Base-by-base conservation (phyloP, 257 asterid genomes). In the Solanum chmielewskii region DNA sequence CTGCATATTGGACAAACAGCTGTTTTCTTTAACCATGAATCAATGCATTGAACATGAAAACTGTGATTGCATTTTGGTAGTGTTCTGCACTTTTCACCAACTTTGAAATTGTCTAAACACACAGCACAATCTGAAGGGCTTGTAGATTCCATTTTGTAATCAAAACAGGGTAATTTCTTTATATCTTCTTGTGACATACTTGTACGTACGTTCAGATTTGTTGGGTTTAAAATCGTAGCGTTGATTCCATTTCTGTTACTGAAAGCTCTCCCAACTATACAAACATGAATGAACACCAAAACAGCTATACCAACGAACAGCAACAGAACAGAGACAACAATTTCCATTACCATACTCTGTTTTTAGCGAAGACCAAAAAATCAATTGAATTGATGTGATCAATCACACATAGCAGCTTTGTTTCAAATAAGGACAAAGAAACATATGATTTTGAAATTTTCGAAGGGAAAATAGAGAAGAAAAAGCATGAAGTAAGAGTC, bases 1-100 rank as follows among this genome's bases (percentile, higher is more conserved):
- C 98, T 92, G 41, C 98, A 95, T 4, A 94, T 85, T 35, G 98
- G 98, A 68, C 98, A 95, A 70, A 90, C 92, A 47, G 87, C 97
- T 47, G 94, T 89, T 74, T 91, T 89, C 87, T 87, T 9, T 44
- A 95, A 90, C 98, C 98, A 95, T 7, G 91, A 89, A 90, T 94
- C 98, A 52, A 95, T 91, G 71, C 98, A 95, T 9, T 88, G 91
- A 59, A 86, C 93, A 90, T 95, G 98, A 70, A 93, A 95, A 56
- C 90, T 60, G 37, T 95, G 97, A 2, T 75, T 86, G 7, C 98
- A 95, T 11, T 85, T 88, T 0, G 95, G 94, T 92, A 95, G 83
- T 62, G 89, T 45, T 73, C 95, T 91, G 88, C 98, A 95, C 85
- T 87, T 91, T 16, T 95, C 97, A 84, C 98, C 98, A 56, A 12